Evolutionary conservation across 331 rosid species (phyloP), one percentile per base, ranked within the genome.

Genomic region (Dryas integrifolia): DNA sequence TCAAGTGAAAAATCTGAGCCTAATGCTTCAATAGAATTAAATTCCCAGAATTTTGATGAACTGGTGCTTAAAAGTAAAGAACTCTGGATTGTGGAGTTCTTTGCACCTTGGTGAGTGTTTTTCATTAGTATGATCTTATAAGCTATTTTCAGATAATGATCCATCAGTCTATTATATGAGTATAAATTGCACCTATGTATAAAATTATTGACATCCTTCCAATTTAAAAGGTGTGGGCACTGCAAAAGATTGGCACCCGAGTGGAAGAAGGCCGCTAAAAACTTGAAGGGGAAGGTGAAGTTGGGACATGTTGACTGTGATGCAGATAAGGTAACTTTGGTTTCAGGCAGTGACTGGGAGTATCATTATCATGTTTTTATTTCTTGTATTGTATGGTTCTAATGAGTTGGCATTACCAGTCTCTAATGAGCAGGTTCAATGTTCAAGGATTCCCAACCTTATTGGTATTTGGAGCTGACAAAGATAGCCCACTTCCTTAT

Each of bases 401-500:
- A 66, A 89, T 14, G n/a, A 5, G 47, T 53, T 67, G 55, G 58
- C 62, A 67, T 71, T 88, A 7, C 55, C 94, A 95, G 99, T 89
- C 99, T 75, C 84, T 95, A 52, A 95, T 90, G 98, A 88, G 97
- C 96, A 92, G 92, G 87, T 95, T 88, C 86, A 90, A 81, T 5
- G 98, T 95, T 78, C 88, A 92, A 90, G 99, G 99, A 73, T 95
- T 95, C 75, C 99, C 99, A 45, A 95, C 99, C 56, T 92, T 95
- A 76, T 83, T 95, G 83, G 83, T 95, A 64, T 95, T 95, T 75
- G 97, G 99, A 78, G 89, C 98, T 71, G 98, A 95, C 85, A 95
- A 92, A 77, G 98, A 95, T 50, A 88, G 78, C 73, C 99, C 98
- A 67, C 51, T 85, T 61, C 88, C 94, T n/a, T 95, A 87, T 11